phyloP scores from a whole-genome alignment of 2,329 filamentous ascomycete species.

The Scytalidium lignicola region DNA sequence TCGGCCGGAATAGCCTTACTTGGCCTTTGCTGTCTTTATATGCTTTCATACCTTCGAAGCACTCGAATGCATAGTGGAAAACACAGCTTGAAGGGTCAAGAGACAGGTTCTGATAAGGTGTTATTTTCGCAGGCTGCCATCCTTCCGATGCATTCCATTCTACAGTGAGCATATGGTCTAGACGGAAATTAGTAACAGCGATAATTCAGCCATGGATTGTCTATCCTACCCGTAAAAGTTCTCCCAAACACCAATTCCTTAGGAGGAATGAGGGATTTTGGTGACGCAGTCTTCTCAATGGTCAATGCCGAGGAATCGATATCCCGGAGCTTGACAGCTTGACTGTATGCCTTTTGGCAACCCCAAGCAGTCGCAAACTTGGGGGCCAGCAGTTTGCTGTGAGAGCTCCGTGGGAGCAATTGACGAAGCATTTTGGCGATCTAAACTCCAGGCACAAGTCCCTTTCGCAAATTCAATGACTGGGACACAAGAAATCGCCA shows the following conservation, averaged over 20 bases:
- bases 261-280: slow-evolving; percentile 68
- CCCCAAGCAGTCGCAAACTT: slow-evolving; percentile 29
- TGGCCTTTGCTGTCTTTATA: slow-evolving; percentile 81
- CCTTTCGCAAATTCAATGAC: neutral
- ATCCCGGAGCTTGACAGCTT: slow-evolving; percentile 49
- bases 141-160: slow-evolving; percentile 82
- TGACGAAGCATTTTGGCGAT: slow-evolving; percentile 41
- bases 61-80: slow-evolving; percentile 97
- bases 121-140: slow-evolving; percentile 74
- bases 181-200: slow-evolving; percentile 3
- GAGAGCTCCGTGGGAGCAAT: slow-evolving; percentile 36
- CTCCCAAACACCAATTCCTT: slow-evolving; percentile 85
- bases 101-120: slow-evolving; percentile 93
- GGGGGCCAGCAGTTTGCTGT: slow-evolving; percentile 27
- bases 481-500: neutral
- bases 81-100: slow-evolving; percentile 95
- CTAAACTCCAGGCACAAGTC: slow-evolving; percentile 2
- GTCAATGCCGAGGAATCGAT: slow-evolving; percentile 75
- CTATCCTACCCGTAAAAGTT: slow-evolving; percentile 72
- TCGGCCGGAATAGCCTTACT: slow-evolving; percentile 85
- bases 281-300: slow-evolving; percentile 68
- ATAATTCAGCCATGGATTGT: slow-evolving; percentile 1
- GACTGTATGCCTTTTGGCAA: slow-evolving; percentile 43
- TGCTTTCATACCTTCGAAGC: slow-evolving; percentile 99
- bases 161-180: slow-evolving; percentile 94